phyloP scores from a whole-genome alignment of 352 stramenopile genomes.

The Phytophthora macrochlamydospora region DNA sequence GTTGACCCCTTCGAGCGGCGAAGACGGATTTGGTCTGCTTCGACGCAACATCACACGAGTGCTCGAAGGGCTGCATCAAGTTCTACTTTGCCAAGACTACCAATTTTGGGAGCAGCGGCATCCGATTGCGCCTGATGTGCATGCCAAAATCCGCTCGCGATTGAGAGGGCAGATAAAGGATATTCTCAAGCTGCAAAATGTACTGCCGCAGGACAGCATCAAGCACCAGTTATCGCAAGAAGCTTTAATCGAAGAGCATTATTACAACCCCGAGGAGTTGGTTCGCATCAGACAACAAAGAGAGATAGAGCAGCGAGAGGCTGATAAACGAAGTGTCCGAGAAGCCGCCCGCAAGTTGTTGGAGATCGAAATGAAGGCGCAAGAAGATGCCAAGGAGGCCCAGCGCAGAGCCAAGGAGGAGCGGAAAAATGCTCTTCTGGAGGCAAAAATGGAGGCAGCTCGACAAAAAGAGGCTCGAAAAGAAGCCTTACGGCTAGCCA shows the following conservation, averaged over 20 bases:
- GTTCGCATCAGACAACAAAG: conserved; percentile 34
- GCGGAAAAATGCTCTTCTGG: conserved; percentile 70
- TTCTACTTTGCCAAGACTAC: conserved; percentile 72
- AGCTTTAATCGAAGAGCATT: conserved; percentile 44
- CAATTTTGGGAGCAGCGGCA: conserved; percentile 88
- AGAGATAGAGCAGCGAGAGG: conserved; percentile 64
- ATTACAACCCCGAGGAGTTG: conserved; percentile 48
- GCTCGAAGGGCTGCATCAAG: conserved; percentile 70
- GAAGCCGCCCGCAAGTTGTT: conserved; percentile 71
- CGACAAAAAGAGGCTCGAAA: conserved; percentile 74
- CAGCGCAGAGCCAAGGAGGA: conserved; percentile 71
- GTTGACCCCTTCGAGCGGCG: conserved; percentile 54
- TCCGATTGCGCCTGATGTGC: conserved; percentile 57
- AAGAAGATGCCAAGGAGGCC: conserved; percentile 78
- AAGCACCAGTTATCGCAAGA: conserved; percentile 52
- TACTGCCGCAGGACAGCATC: conserved; percentile 49
- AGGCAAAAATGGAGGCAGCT: conserved; percentile 63
- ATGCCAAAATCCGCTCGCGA: conserved; percentile 61
- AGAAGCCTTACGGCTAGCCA: conserved; percentile 60
- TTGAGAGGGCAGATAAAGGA: conserved; percentile 68
- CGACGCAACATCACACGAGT: conserved; percentile 74
- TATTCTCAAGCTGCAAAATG: conserved; percentile 30
- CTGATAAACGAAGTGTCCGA: conserved; percentile 71
- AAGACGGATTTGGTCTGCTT: conserved; percentile 85
- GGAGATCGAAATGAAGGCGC: conserved; percentile 79